Base-by-base conservation (phyloP, 2,329 filamentous ascomycete genomes). In the Colletotrichum gigasporum region DNA sequence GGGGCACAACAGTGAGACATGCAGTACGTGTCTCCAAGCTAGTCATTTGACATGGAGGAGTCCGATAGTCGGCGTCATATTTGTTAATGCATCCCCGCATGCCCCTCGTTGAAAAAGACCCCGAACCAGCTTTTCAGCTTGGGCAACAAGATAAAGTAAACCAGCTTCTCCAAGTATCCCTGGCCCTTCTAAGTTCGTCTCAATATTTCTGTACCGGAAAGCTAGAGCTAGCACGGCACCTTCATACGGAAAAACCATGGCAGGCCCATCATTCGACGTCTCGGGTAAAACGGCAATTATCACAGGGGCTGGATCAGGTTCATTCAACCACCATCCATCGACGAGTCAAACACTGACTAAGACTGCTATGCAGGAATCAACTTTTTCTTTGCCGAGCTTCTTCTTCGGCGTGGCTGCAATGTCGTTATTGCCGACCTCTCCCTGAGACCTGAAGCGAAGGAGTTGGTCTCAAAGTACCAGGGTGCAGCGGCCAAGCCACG, bases 401-500 rank as follows among this genome's bases (percentile, higher is more conserved):
- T 85, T 2, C 72, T 84, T 0, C 68, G 69, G 7, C 73, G 72
- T 22, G 72, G 73, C 35, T 83, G 81, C 71, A 82, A 80, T 53
- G 81, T 84, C 14, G 69, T 83, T 4, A 69, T 84, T 5, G 82
- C 78, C 37, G 82, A 84, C 67, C 65, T 84, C 0, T 64, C 72
- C 0, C 72, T 84, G 0, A 76, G 80, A 0, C 78, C 80, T 0
- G 80, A 83, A 63, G 79, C 82, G 2, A 50, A 79, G 35, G 67
- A 58, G 1, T 63, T 84, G 7, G 39, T 80, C 4, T 39, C 61
- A 3, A 42, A 67, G 3, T 60, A 77, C 65, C 18, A 55, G 30
- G 42, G 53, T 37, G 57, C 54, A 5, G 39, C 16, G 47, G 52
- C 11, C 70, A 58, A 4, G 52, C 70, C 76, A 0, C 72, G 75